These are phyloP conservation scores for Carallia brachiata DNA, from an alignment of 345 rosid genomes.

Conservation along the genomic window DNA sequence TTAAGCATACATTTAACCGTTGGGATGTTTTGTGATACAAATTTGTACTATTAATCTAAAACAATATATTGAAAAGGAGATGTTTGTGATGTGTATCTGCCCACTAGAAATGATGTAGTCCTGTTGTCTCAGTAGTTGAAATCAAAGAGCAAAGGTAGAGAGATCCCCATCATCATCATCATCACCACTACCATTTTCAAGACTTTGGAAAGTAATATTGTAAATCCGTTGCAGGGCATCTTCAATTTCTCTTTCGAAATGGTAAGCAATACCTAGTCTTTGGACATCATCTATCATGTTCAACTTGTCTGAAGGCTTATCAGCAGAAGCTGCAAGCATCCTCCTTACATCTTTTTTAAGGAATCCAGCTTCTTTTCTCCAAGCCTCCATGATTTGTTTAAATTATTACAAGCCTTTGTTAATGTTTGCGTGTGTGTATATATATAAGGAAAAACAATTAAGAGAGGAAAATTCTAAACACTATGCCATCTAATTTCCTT, in stretches of 20 bases:
- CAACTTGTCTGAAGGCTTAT: not conserved
- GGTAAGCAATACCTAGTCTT: slow-evolving; percentile 20
- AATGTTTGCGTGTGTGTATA: too few relatives aligned
- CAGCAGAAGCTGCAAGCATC: not conserved
- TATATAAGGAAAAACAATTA: too few relatives aligned
- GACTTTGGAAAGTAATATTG: not conserved
- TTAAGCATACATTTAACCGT: too few relatives aligned
- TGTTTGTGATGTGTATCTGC: not conserved
- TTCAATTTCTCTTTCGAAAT: slow-evolving; percentile 22
- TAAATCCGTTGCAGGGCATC: not conserved
- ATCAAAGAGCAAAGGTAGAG: slow-evolving; percentile 15
- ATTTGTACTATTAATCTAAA: too few relatives aligned
- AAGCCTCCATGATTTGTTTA: not conserved
- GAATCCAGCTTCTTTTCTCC: not conserved
- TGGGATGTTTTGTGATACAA: too few relatives aligned
- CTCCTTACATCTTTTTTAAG: slow-evolving; percentile 3
- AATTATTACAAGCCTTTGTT: not conserved
- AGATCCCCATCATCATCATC: not conserved
- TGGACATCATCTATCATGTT: slow-evolving; percentile 20
- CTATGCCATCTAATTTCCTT: not conserved
- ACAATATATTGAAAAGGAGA: too few relatives aligned
- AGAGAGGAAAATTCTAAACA: too few relatives aligned
- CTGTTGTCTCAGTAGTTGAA: slow-evolving; percentile 24
- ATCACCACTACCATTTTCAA: not conserved
- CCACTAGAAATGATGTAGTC: slow-evolving; percentile 16